Evolutionary conservation across 768 basidiomycete genomes (phyloP), one percentile per base, ranked within the genome.

Genomic region (Termitomyces sp.): DNA sequence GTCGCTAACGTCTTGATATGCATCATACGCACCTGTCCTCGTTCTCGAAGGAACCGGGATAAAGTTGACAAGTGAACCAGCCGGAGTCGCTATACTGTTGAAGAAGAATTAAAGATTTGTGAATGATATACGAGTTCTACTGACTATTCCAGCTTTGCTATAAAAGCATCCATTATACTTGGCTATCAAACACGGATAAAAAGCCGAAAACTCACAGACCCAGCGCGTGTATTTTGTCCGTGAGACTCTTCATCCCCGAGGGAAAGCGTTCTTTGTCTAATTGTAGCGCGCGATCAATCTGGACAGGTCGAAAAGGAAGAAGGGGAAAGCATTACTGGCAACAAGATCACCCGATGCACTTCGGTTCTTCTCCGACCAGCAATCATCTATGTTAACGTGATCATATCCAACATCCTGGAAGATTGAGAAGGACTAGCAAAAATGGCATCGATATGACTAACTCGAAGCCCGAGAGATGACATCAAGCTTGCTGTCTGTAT

Each of bases 31-130:
- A 59, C 63, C 63, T 59, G 9, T 48, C 60, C 49, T 88, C 86
- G 59, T 87, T 84, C 66, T 76, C 71, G 70, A 77, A 87, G 0
- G 85, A 86, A 23, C 85, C 86, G 33, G 86, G 86, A 65, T 83
- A 88, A 9, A 83, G 71, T 18, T 80, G 81, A 61, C 86, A 88
- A n/a, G 86, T 88, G 62, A 79, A 82, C 85, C 85, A 87, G n/a
- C 86, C 86, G 2, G 85, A 78, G 57, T 86, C 84, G 56, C 83
- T 78, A 64, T 81, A 82, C 83, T 83, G 57, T 18, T 28, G 28
- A 43, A 32, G 13, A 14, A 28, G 7, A 13, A 32, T 52, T 7
- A 49, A n/a, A n/a, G 16, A 32, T n/a, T 13, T 32, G 14, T 0
- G 49, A 14, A 1, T 43, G 20, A 41, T 12, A 36, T 47, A 30